Percentiles rank a stretch among this genome's conserved stretches.
These are phyloP conservation scores for Podaxis sp. DNA, from an alignment of 768 basidiomycete genomes.

Conservation along the genomic window DNA sequence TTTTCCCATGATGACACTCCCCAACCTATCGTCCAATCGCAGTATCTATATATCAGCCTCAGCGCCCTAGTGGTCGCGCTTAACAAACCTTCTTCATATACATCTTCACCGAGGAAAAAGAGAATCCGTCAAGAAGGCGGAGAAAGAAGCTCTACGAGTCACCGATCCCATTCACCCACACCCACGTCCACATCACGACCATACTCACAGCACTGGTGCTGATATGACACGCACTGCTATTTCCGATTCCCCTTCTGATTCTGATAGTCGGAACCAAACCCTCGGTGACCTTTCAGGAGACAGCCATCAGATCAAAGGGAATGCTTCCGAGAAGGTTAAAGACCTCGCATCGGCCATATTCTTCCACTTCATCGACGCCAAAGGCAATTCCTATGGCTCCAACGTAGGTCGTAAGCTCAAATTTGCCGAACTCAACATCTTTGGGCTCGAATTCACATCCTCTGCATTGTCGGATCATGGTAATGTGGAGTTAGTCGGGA, in stretches of 20 bases:
- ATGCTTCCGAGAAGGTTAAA: constrained; percentile 39
- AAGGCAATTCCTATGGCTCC: constrained; percentile 35
- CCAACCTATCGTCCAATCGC: not conserved
- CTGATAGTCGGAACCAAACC: not conserved
- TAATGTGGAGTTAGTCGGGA: not conserved
- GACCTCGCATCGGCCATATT: constrained; percentile 32
- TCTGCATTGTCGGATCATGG: not conserved
- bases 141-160: not conserved
- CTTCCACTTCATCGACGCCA: constrained; percentile 35
- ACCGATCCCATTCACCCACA: not conserved
- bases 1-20: constrained; percentile 1
- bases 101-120: not conserved
- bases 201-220: not conserved
- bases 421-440: constrained; percentile 37
- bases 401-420: constrained; percentile 38
- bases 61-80: not conserved
- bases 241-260: not conserved
- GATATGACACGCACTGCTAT: not conserved
- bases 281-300: not conserved
- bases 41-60: not conserved
- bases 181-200: not conserved
- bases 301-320: constrained; percentile 38
- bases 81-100: not conserved
- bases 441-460: constrained; percentile 14
- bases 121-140: not conserved